These are phyloP conservation scores for Globisporangium paroecandrum DNA, from an alignment of 352 stramenopile species.

Conservation along the genomic window DNA sequence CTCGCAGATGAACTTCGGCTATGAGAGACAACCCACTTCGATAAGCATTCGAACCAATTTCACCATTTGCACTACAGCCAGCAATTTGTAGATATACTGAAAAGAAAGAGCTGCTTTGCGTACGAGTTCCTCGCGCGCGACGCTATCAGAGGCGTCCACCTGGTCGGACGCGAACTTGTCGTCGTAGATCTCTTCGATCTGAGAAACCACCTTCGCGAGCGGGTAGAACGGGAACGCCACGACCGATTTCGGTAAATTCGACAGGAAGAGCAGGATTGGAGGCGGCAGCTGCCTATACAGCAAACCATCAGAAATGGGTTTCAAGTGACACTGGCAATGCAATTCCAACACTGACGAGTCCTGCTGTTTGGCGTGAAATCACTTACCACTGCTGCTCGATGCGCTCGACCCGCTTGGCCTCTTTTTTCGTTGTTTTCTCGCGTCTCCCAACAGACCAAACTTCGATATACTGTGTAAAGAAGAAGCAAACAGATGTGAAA, in stretches of 20 bases:
- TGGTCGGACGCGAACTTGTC: slow-evolving; percentile 67
- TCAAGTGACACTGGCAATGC: too few species aligned
- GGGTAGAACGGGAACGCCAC: slow-evolving; percentile 68
- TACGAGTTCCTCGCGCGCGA: slow-evolving; percentile 53
- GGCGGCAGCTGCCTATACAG: slow-evolving; percentile 40
- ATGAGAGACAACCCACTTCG: neutral
- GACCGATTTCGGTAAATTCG: slow-evolving; percentile 68
- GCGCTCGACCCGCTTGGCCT: slow-evolving; percentile 29
- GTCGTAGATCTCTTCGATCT: slow-evolving; percentile 76
- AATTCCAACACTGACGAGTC: too few species aligned
- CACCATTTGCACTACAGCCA: too few species aligned
- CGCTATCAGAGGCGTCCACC: slow-evolving; percentile 55
- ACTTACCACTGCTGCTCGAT: slow-evolving; percentile 55
- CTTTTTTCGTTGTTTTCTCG: slow-evolving; percentile 47
- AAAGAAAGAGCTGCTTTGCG: neutral
- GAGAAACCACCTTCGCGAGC: slow-evolving; percentile 40
- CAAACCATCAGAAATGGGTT: neutral
- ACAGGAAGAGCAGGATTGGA: slow-evolving; percentile 55
- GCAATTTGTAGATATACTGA: too few species aligned
- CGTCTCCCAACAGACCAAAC: slow-evolving; percentile 52
- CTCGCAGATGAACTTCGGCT: slow-evolving; percentile 67
- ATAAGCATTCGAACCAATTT: neutral
- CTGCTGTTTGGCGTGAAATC: too few species aligned
- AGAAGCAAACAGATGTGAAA: neutral
- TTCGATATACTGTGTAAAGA: slow-evolving; percentile 40